Percentiles rank a stretch among this genome's conserved stretches.
Evolutionary conservation across 1,284 basidiomycete genomes (phyloP).

Genomic region (Apiotrichum siamense): DNA sequence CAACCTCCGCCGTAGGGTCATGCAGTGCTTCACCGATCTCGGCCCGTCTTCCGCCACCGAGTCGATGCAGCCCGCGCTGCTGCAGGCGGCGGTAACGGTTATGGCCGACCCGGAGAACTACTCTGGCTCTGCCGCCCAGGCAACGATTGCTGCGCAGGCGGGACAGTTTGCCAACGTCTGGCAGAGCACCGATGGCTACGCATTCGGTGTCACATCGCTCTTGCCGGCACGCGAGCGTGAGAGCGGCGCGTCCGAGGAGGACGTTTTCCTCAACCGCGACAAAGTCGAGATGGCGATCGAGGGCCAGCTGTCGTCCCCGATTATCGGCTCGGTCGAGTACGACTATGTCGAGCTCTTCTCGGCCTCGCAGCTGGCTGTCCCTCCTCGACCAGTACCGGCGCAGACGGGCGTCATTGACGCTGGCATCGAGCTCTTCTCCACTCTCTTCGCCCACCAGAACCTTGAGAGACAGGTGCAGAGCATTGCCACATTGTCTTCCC

Average conservation of each 20-base stretch:
- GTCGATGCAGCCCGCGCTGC: slow-evolving; percentile 66
- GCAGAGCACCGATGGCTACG: slow-evolving; percentile 82
- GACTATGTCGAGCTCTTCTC: slow-evolving; percentile 70
- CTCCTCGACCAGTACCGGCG: slow-evolving; percentile 59
- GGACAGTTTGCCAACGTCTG: slow-evolving; percentile 81
- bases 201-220: slow-evolving; percentile 80
- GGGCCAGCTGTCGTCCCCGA: slow-evolving; percentile 66
- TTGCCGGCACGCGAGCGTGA: slow-evolving; percentile 42
- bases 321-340: slow-evolving; percentile 79
- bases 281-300: slow-evolving; percentile 70
- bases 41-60: slow-evolving; percentile 75
- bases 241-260: slow-evolving; percentile 42
- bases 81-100: slow-evolving; percentile 76
- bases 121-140: slow-evolving; percentile 76
- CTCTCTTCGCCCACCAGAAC: slow-evolving; percentile 73
- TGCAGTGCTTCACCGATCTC: slow-evolving; percentile 81
- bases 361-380: slow-evolving; percentile 12
- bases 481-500: slow-evolving; percentile 58
- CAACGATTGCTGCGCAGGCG: slow-evolving; percentile 81
- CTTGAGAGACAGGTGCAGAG: slow-evolving; percentile 61
- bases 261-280: slow-evolving; percentile 68
- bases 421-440: slow-evolving; percentile 77
- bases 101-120: slow-evolving; percentile 71
- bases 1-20: slow-evolving; percentile 72
- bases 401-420: slow-evolving; percentile 82